Evolutionary conservation across 306 rosid genomes (phyloP).

Genomic region (Inga oerstediana): DNA sequence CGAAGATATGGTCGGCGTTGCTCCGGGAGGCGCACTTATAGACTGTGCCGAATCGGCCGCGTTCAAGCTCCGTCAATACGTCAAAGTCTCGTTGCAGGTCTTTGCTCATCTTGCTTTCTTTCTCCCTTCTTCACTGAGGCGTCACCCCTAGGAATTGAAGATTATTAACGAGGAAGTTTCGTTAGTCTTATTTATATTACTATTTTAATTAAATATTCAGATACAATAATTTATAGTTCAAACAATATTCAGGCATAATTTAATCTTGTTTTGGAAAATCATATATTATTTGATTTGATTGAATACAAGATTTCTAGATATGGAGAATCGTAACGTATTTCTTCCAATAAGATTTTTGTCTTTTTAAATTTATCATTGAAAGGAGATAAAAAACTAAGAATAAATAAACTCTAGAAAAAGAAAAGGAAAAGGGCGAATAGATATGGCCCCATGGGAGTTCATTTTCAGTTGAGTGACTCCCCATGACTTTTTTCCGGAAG

Average conservation of each 20-base stretch:
- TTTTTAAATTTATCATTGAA: neutral
- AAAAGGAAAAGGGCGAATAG: no score
- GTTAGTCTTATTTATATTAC: neutral
- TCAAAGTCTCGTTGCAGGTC: conserved; percentile 51
- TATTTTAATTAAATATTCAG: neutral
- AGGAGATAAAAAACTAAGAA: neutral
- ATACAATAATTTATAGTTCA: no score
- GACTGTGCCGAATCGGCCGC: conserved; percentile 75
- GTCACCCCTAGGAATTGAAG: no score
- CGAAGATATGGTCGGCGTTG: conserved; percentile 37
- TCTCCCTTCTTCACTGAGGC: neutral
- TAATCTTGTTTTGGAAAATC: neutral
- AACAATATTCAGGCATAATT: no score
- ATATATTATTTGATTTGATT: neutral
- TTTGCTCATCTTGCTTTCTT: conserved; percentile 46
- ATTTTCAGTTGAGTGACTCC: neutral
- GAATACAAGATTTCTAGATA: neutral
- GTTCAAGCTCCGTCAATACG: conserved; percentile 59
- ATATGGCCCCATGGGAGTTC: neutral
- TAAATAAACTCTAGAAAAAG: no score
- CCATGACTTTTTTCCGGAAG: neutral
- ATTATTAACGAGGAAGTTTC: neutral
- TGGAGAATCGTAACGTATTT: neutral
- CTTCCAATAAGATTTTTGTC: neutral
- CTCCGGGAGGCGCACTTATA: conserved; percentile 44